Evolutionary conservation across 768 basidiomycete species (phyloP).

Genomic region (Hydnum rufescens): DNA sequence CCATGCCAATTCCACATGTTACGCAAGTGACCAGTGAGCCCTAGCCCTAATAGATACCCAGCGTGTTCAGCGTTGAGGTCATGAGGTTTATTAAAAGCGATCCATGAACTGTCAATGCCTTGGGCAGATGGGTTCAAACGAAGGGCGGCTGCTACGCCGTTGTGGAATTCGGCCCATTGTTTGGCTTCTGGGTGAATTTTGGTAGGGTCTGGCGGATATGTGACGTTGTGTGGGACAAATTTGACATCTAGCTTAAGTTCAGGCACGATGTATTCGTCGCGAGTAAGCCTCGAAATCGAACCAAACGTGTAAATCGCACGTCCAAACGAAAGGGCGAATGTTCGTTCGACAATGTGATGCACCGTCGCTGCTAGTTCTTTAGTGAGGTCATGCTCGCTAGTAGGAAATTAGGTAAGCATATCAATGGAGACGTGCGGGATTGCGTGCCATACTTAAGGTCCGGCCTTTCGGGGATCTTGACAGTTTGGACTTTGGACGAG

Average conservation of each 20-base stretch:
- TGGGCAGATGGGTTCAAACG: constrained; percentile 56
- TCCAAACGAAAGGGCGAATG: constrained; percentile 76
- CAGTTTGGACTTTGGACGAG: constrained; percentile 47
- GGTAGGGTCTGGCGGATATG: constrained; percentile 43
- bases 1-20: constrained; percentile 90
- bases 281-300: constrained; percentile 50
- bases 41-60: constrained; percentile 87
- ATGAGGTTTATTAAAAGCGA: constrained; percentile 83
- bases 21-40: constrained; percentile 76
- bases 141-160: constrained; percentile 83
- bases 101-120: constrained; percentile 84
- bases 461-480: constrained; percentile 44
- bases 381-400: constrained; percentile 70
- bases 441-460: constrained; percentile 39
- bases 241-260: constrained; percentile 60
- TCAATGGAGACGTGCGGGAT: not conserved
- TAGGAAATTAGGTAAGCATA: constrained; percentile 4
- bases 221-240: constrained; percentile 50
- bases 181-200: constrained; percentile 54
- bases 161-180: constrained; percentile 95
- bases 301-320: constrained; percentile 85
- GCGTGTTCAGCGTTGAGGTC: constrained; percentile 87
- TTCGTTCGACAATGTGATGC: constrained; percentile 63
- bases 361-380: constrained; percentile 73
- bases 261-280: constrained; percentile 61